Percentiles rank a stretch among this genome's conserved stretches.
These are phyloP conservation scores for Amauroascus niger DNA, from an alignment of 2,329 filamentous ascomycete species.

Conservation along the genomic window DNA sequence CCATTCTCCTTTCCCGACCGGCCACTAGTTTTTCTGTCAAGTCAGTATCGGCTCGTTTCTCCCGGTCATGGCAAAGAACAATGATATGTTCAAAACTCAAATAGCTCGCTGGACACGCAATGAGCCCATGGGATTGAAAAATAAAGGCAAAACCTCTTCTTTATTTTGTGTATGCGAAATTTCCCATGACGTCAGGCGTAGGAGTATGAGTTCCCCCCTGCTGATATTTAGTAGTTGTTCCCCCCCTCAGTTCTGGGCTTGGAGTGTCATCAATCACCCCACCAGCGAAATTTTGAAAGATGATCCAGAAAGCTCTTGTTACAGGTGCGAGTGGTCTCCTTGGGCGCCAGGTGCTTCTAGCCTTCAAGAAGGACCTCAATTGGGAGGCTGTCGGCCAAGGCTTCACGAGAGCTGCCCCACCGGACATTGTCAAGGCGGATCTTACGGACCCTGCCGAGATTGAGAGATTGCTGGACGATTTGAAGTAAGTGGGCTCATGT, in stretches of 20 bases:
- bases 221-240: neutral
- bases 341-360: conserved; percentile 64
- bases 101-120: too few species aligned
- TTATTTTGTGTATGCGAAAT: too few species aligned
- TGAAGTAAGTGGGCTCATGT: conserved; percentile 36
- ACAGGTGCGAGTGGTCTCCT: conserved; percentile 80
- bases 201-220: too few species aligned
- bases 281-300: conserved; percentile 17
- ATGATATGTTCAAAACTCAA: too few species aligned
- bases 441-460: conserved; percentile 41
- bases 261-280: neutral
- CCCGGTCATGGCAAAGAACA: too few species aligned
- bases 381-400: conserved; percentile 68
- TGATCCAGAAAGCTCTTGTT: conserved; percentile 53
- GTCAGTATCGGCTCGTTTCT: too few species aligned
- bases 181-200: too few species aligned
- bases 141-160: too few species aligned
- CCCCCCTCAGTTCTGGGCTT: neutral
- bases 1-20: too few species aligned
- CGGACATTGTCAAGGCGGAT: conserved; percentile 53
- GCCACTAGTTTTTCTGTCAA: too few species aligned
- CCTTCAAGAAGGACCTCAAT: conserved; percentile 50
- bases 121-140: too few species aligned
- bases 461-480: conserved; percentile 41
- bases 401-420: conserved; percentile 57